Base-by-base conservation (phyloP, 2,329 filamentous ascomycete genomes). In the Lizonia empirigonia region DNA sequence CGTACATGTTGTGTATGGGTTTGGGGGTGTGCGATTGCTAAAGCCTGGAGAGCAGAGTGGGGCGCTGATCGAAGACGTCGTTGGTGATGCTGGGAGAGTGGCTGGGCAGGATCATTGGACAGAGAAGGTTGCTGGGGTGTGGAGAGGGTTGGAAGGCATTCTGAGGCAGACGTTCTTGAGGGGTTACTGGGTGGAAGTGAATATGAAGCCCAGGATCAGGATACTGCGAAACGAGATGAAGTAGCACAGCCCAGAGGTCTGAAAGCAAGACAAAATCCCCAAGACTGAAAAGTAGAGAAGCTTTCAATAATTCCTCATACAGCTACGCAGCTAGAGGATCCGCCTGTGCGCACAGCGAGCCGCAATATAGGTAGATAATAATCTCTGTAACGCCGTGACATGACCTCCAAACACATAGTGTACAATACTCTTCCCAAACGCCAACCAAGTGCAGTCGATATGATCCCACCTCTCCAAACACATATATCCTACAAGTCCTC, bases 171-270 rank as follows among this genome's bases (percentile, higher is more conserved):
- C 73, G 15, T 26, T 77, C 9, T 72, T 77, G 7, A 62, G 72
- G 12, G 82, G 82, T 0, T 82, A 78, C 71, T 85, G 83, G 83
- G 74, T 78, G 20, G 78, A 81, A 47, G 63, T 83, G 35, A 74
- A 69, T 55, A 78, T 84, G 77, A 76, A 77, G 63, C 79, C 81
- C 27, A 81, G 77, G 64, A 74, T 85, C 34, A 76, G 76, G 50
- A 77, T 85, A 29, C 60, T 85, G 63, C 71, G 70, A 53, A 74
- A 73, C 30, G 61, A 63, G 45, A 36, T 54, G 49, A 58, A 56
- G 37, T 46, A 52, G 33, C 18, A n/a, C n/a, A n/a, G n/a, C n/a
- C n/a, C n/a, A n/a, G n/a, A n/a, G 2, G 30, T 15, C 9, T 18
- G 30, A 18, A 27, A 27, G 24, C 24, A 27, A 9, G 24, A 27